A percentile compares a stretch with the other conserved stretches of the same genome.
These are phyloP conservation scores for Bidens hawaiensis DNA, from an alignment of 140 eudicot species.

Conservation along the genomic window DNA sequence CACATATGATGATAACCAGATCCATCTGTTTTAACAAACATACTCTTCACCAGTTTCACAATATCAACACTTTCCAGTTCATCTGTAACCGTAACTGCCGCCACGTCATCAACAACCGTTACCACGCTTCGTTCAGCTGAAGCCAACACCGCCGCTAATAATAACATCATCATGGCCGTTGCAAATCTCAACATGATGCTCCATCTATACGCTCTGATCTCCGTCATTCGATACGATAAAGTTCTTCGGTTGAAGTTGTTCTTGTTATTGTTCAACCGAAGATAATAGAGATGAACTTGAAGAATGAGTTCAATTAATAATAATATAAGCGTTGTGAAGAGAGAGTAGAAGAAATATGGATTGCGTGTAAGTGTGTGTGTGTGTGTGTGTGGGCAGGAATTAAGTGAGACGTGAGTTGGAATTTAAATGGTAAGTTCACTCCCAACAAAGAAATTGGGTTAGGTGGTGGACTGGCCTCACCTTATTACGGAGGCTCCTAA, in stretches of 20 bases:
- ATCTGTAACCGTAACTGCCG: conserved; percentile 13
- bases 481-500: too few species aligned
- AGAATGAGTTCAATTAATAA: too few species aligned
- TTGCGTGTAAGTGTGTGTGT: conserved; percentile 5
- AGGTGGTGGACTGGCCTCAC: too few species aligned
- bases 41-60: conserved; percentile 34
- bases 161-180: conserved; percentile 34
- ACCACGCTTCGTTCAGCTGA: conserved; percentile 54
- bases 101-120: conserved; percentile 3
- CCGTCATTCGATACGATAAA: conserved; percentile 35
- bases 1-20: conserved; percentile 87
- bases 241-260: conserved; percentile 10
- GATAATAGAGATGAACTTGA: too few species aligned
- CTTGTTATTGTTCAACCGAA: not conserved
- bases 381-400: not conserved
- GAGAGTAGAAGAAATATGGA: not conserved
- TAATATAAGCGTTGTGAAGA: too few species aligned
- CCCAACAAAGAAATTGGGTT: conserved; percentile 7
- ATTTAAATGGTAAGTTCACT: conserved; percentile 12
- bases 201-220: conserved; percentile 36
- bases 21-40: conserved; percentile 59
- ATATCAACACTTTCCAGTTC: conserved; percentile 25
- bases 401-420: conserved; percentile 13
- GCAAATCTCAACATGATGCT: conserved; percentile 36
- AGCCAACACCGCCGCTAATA: conserved; percentile 51